phyloP scores from a whole-genome alignment of 108 stramenopile genomes.

The Cyclotella distinguenda region DNA sequence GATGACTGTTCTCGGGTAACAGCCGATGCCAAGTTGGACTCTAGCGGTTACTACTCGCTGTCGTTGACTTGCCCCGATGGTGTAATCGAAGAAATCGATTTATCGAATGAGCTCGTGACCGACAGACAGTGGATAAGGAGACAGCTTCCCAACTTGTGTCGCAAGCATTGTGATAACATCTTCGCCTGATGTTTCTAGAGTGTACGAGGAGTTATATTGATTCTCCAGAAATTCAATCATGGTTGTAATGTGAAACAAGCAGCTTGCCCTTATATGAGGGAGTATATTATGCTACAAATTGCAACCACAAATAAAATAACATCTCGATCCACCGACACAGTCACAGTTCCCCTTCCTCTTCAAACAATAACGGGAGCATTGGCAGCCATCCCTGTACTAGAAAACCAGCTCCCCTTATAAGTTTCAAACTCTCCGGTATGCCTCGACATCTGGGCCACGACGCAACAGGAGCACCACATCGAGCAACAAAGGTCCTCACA shows the following conservation, averaged over 20 bases:
- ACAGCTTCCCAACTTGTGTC: conserved; percentile 56
- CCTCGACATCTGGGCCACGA: conserved; percentile 76
- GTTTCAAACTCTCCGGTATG: conserved; percentile 89
- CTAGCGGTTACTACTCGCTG: conserved; percentile 48
- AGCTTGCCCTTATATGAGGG: too few relatives aligned
- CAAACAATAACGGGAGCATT: conserved; percentile 58
- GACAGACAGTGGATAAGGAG: conserved; percentile 56
- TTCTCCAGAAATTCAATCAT: not conserved
- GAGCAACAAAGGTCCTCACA: conserved; percentile 79
- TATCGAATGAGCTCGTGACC: conserved; percentile 50
- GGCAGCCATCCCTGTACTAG: conserved; percentile 68
- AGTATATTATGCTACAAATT: too few relatives aligned
- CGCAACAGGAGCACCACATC: conserved; percentile 72
- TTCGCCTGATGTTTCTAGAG: conserved; percentile 50
- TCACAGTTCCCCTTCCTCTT: too few relatives aligned
- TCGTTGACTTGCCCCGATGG: conserved; percentile 71
- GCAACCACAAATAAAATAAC: too few relatives aligned
- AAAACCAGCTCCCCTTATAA: conserved; percentile 60
- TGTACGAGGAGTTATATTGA: not conserved
- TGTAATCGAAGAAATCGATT: conserved; percentile 51
- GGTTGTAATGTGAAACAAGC: too few relatives aligned
- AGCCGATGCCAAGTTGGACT: conserved; percentile 52
- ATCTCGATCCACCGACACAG: too few relatives aligned
- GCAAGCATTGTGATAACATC: conserved; percentile 58
- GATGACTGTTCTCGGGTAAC: conserved; percentile 71